A percentile compares a stretch with the other conserved stretches of the same genome.
Conservation (phyloP, 176 grass and related monocot genomes). For the Carex cristatella region DNA sequence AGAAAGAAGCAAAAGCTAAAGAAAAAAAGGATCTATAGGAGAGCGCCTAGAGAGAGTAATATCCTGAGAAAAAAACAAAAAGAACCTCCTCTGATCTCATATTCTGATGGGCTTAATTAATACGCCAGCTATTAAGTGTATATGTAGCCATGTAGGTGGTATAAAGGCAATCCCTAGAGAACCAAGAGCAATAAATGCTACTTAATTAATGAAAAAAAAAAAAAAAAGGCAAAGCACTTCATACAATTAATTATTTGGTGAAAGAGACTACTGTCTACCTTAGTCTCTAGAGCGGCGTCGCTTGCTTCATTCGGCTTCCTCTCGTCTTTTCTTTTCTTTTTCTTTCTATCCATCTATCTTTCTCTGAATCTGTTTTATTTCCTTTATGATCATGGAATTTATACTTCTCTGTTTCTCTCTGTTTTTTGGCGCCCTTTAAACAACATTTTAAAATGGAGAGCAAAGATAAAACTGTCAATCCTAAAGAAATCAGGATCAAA, state of each 20-base stretch:
- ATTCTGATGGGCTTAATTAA: conserved; percentile 7
- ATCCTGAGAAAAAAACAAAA: conserved; percentile 19
- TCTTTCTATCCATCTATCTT: not conserved
- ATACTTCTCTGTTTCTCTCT: not conserved
- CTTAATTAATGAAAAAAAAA: not conserved
- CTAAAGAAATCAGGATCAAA: too few species aligned
- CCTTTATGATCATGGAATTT: too few species aligned
- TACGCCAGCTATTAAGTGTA: conserved; percentile 7
- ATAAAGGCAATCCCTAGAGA: conserved; percentile 14
- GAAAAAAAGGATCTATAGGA: not conserved
- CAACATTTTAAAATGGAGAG: too few species aligned
- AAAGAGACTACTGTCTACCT: not conserved
- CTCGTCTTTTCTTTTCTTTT: not conserved
- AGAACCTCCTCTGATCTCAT: not conserved
- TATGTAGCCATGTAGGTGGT: conserved; percentile 3
- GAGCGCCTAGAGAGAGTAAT: conserved; percentile 3
- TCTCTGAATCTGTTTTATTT: not conserved
- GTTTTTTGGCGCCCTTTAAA: not conserved
- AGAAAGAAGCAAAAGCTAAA: conserved; percentile 8
- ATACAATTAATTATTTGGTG: not conserved
- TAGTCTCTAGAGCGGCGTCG: not conserved
- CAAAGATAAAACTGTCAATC: too few species aligned
- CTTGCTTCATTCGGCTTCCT: conserved; percentile 14
- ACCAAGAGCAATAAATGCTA: conserved; percentile 2
- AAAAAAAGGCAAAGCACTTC: not conserved